Percentiles rank a stretch among this genome's conserved stretches.
Conservation (phyloP, 768 basidiomycete genomes). For the Cystobasidium onofrii region DNA sequence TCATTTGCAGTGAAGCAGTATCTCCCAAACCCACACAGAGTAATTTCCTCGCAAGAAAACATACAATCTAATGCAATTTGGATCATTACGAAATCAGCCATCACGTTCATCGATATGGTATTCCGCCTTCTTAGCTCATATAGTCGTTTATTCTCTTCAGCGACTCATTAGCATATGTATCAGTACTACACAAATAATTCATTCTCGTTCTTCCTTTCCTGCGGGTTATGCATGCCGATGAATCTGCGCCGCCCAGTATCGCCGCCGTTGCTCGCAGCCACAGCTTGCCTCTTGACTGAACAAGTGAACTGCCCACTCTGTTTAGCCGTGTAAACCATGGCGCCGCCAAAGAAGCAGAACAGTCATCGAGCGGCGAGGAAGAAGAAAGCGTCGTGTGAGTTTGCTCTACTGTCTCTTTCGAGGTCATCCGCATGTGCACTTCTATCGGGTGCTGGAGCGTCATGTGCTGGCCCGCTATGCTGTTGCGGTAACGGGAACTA, state of each 20-base stretch:
- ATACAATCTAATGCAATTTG: too few relatives aligned
- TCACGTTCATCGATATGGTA: not conserved
- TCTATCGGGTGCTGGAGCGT: not conserved
- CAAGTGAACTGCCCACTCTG: too few relatives aligned
- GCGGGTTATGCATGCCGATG: too few relatives aligned
- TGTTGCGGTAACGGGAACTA: not conserved
- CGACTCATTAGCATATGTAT: not conserved
- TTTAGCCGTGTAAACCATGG: not conserved
- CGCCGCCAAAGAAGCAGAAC: not conserved
- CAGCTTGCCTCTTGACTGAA: not conserved
- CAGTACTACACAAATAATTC: too few relatives aligned
- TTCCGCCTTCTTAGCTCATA: not conserved
- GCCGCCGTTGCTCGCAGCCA: not conserved
- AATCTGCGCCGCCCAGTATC: not conserved
- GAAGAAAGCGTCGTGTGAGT: not conserved
- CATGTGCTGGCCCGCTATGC: not conserved
- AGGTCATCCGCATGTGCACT: not conserved
- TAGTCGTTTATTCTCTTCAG: not conserved
- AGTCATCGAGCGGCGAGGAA: not conserved
- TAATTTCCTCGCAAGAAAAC: too few relatives aligned
- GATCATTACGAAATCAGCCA: not conserved
- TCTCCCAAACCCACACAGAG: too few relatives aligned
- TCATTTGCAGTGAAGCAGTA: too few relatives aligned
- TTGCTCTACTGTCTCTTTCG: not conserved
- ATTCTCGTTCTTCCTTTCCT: not conserved